Evolutionary conservation across 371 early-diverging fungal genomes (phyloP).

Genomic region (Mortierella sp.): DNA sequence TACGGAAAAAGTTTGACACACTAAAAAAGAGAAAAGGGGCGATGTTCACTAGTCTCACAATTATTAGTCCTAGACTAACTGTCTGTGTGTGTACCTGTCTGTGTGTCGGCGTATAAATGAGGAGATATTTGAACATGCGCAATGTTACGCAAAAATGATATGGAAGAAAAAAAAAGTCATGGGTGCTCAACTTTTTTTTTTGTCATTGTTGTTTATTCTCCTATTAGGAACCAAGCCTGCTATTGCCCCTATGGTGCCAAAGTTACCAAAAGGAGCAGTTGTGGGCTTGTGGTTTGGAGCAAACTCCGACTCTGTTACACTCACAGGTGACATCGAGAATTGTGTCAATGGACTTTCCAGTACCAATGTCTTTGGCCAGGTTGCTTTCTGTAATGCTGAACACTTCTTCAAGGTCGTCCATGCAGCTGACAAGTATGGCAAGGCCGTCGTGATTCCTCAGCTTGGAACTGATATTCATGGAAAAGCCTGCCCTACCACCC

Average conservation of each 20-base stretch:
- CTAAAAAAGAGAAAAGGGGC: too few relatives aligned
- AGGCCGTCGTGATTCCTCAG: conserved; percentile 11
- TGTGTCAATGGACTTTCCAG: conserved; percentile 29
- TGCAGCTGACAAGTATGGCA: conserved; percentile 15
- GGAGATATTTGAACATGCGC: too few relatives aligned
- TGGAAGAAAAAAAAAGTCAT: neutral
- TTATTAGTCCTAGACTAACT: too few relatives aligned
- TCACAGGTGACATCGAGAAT: conserved; percentile 17
- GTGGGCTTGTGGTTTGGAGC: conserved; percentile 32
- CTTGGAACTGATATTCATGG: conserved; percentile 18
- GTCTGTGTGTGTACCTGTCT: too few relatives aligned
- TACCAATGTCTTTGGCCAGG: conserved; percentile 28
- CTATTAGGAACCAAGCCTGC: conserved; percentile 21
- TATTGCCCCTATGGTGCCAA: conserved; percentile 17
- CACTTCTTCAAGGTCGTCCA: conserved; percentile 21
- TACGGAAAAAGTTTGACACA: neutral
- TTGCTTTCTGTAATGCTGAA: conserved; percentile 32
- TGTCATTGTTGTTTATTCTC: neutral
- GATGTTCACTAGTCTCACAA: too few relatives aligned
- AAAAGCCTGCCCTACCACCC: conserved; percentile 31
- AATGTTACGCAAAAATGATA: too few relatives aligned
- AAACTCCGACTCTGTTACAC: conserved; percentile 30
- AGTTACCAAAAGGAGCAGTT: conserved; percentile 19
- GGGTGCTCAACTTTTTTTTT: too few relatives aligned
- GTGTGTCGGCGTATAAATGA: too few relatives aligned